Evolutionary conservation across 768 basidiomycete genomes (phyloP).

Genomic region (Amanita phalloides): DNA sequence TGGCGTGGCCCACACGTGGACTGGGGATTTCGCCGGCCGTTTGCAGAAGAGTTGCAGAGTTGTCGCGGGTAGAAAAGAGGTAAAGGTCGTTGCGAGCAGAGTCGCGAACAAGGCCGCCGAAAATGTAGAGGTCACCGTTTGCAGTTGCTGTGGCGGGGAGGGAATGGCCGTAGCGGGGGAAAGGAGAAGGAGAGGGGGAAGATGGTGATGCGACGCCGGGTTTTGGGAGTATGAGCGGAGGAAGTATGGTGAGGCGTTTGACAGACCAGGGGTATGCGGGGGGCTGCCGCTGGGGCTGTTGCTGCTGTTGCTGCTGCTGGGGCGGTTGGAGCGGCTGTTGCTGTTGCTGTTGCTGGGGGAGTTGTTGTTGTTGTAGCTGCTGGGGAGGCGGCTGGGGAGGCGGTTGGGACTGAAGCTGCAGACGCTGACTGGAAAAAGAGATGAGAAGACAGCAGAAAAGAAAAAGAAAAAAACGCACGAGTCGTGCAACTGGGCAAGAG

Average conservation of each 20-base stretch:
- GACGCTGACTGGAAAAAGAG: constrained; percentile 15
- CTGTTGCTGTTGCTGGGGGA: constrained; percentile 4
- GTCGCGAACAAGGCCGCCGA: constrained; percentile 93
- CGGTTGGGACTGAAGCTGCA: constrained; percentile 10
- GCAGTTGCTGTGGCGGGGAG: constrained; percentile 68
- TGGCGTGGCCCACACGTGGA: constrained; percentile 92
- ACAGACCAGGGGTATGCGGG: constrained; percentile 80
- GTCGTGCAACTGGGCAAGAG: constrained; percentile 46
- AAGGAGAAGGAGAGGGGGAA: constrained; percentile 74
- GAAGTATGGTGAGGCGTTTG: constrained; percentile 57
- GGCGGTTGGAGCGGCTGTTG: constrained; percentile 17
- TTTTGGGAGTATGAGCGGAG: constrained; percentile 54
- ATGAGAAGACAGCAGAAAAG: constrained; percentile 7
- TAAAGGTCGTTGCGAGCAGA: constrained; percentile 88
- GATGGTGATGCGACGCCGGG: constrained; percentile 55
- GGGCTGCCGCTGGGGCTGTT: constrained; percentile 28
- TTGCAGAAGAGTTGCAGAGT: constrained; percentile 73
- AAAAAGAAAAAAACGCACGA: constrained; percentile 9
- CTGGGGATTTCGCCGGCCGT: constrained; percentile 84
- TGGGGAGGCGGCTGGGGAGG: constrained; percentile 18
- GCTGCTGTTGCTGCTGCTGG: constrained; percentile 20
- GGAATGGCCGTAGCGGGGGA: constrained; percentile 94
- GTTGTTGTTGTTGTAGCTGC: constrained; percentile 11
- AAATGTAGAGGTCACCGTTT: constrained; percentile 90
- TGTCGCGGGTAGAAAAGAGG: constrained; percentile 71